A percentile compares a stretch with the other conserved stretches of the same genome.
phyloP scores from a whole-genome alignment of 1,284 basidiomycete species.

The Puccinia triticina region DNA sequence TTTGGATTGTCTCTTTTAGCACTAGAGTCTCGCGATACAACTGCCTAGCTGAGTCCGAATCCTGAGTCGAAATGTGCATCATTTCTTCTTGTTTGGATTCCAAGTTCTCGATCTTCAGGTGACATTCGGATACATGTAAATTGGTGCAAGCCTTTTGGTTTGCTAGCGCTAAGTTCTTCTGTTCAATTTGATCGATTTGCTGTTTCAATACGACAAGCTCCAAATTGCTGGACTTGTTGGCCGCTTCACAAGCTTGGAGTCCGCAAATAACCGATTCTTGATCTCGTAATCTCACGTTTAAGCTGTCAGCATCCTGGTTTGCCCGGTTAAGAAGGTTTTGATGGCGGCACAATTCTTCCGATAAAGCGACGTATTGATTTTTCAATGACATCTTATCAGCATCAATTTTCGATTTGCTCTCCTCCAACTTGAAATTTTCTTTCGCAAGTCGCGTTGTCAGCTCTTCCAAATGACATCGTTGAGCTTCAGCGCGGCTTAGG shows the following conservation, averaged over 20 bases:
- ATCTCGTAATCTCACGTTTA: not conserved
- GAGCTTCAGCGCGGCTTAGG: constrained; percentile 2
- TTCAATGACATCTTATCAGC: not conserved
- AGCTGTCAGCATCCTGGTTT: constrained; percentile 1
- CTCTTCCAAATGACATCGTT: constrained; percentile 2
- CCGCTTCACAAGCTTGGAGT: constrained; percentile 16
- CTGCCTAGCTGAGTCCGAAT: not conserved
- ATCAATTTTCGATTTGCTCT: not conserved
- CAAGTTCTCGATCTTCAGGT: constrained; percentile 15
- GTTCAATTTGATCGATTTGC: not conserved
- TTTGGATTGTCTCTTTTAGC: not conserved
- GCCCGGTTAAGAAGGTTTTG: not conserved
- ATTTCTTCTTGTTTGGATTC: constrained; percentile 19
- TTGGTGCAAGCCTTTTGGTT: constrained; percentile 10
- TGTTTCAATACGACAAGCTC: not conserved
- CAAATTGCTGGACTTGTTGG: constrained; percentile 1
- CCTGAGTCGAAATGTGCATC: constrained; percentile 1
- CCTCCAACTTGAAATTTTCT: constrained; percentile 9
- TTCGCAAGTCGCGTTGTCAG: constrained; percentile 2
- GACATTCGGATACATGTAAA: constrained; percentile 36
- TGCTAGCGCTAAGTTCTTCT: not conserved
- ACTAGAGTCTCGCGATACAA: constrained; percentile 10
- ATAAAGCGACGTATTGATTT: not conserved
- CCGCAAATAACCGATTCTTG: not conserved
- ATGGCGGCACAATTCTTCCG: not conserved